These are phyloP conservation scores for Vigna angularis DNA, from an alignment of 306 rosid species.

Conservation along the genomic window DNA sequence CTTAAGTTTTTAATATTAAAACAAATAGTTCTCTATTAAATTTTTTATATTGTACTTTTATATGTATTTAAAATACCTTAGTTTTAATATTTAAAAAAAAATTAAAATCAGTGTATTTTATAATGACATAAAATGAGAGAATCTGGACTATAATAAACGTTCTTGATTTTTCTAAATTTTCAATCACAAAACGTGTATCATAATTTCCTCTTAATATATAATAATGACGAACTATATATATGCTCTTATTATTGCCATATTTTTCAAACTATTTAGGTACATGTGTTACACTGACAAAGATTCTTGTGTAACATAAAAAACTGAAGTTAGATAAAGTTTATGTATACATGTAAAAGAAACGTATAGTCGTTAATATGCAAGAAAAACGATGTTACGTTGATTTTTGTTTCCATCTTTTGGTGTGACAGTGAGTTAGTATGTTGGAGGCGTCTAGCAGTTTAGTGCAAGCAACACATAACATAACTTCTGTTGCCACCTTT, in stretches of 20 bases:
- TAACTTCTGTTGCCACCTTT: constrained; percentile 15
- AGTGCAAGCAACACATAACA: constrained; percentile 38
- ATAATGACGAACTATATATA: neutral
- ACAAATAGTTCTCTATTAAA: no score
- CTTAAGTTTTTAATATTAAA: no score
- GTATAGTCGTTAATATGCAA: neutral
- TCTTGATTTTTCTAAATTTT: no score
- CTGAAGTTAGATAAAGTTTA: neutral
- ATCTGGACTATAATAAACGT: no score
- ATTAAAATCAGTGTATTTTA: no score
- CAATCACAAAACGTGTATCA: neutral
- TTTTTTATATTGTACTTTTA: no score
- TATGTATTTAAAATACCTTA: no score
- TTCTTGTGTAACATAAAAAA: neutral
- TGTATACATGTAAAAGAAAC: neutral
- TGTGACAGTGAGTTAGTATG: neutral
- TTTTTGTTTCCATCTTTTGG: neutral
- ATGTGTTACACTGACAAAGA: neutral
- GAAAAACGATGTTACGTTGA: neutral
- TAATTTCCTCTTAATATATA: neutral
- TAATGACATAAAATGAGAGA: no score
- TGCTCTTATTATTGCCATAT: neutral
- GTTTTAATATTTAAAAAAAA: no score
- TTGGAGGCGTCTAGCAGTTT: neutral
- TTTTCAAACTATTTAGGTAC: neutral